Percentiles rank a stretch among this genome's conserved stretches.
phyloP scores from a whole-genome alignment of 2,329 filamentous ascomycete genomes.

The Aplosporella prunicola region DNA sequence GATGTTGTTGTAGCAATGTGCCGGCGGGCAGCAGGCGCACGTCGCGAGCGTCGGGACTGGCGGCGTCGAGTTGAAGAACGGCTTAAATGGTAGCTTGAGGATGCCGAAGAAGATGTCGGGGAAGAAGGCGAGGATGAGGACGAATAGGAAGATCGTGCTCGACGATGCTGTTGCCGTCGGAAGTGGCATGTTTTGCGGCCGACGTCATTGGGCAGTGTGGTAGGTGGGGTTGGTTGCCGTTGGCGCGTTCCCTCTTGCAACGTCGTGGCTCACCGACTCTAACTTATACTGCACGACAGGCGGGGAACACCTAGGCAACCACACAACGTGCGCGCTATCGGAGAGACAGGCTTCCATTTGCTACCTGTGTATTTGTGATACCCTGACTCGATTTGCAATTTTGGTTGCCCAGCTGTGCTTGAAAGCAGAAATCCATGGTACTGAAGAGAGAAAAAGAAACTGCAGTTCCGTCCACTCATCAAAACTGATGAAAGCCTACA shows the following conservation, averaged over 20 bases:
- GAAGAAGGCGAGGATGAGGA: slow-evolving; percentile 44
- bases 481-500: too few species aligned
- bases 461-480: too few species aligned
- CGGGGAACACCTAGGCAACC: slow-evolving; percentile 1
- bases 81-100: slow-evolving; percentile 27
- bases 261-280: neutral
- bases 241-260: neutral
- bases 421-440: too few species aligned
- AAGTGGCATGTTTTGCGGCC: slow-evolving; percentile 9
- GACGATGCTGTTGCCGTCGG: slow-evolving; percentile 25
- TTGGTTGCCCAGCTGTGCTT: neutral
- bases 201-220: slow-evolving; percentile 10
- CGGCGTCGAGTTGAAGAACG: slow-evolving; percentile 23
- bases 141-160: slow-evolving; percentile 37
- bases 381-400: neutral
- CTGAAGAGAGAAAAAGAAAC: neutral
- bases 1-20: slow-evolving; percentile 19
- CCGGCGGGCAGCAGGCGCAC: slow-evolving; percentile 25
- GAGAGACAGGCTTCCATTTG: slow-evolving; percentile 3
- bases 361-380: too few species aligned
- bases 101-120: slow-evolving; percentile 35
- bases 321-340: neutral
- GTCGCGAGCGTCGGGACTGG: slow-evolving; percentile 16
- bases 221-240: neutral
- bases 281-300: slow-evolving; percentile 5